phyloP scores from a whole-genome alignment of 169 alveolate species.

The Plasmodium cynomolgi region DNA sequence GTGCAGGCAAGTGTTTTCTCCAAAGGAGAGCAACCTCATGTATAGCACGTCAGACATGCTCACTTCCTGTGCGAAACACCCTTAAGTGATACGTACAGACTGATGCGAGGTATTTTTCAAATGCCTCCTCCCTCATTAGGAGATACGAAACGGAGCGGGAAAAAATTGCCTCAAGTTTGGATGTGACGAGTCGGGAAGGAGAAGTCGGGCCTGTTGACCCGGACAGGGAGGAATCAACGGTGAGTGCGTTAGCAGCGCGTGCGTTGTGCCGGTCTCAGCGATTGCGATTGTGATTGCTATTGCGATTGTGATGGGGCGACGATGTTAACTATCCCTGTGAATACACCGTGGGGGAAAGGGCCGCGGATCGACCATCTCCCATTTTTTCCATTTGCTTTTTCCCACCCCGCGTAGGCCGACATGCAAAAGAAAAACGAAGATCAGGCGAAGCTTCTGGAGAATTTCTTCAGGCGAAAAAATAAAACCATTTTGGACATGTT shows the following conservation, averaged over 20 bases:
- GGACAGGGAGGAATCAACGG: slow-evolving; percentile 3
- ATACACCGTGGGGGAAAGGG: background rate
- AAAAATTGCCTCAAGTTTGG: slow-evolving; percentile 2
- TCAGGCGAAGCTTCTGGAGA: slow-evolving; percentile 11
- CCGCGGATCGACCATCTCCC: background rate
- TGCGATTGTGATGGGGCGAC: background rate
- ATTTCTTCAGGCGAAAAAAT: slow-evolving; percentile 39
- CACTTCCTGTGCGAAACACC: background rate
- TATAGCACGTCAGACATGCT: background rate
- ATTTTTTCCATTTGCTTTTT: background rate
- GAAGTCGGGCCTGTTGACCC: background rate
- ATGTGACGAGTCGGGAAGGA: background rate
- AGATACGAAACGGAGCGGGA: slow-evolving; percentile 58
- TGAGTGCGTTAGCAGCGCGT: background rate
- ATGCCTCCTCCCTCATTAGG: background rate
- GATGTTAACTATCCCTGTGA: background rate
- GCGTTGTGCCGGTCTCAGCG: background rate
- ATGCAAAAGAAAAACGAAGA: slow-evolving; percentile 1
- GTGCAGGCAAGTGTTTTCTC: slow-evolving; percentile 24
- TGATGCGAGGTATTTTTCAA: background rate
- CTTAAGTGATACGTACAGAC: background rate
- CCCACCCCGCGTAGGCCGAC: background rate
- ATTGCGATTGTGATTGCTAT: background rate
- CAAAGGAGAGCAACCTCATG: background rate
- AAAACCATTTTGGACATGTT: slow-evolving; percentile 49